Evolutionary conservation across 2,329 filamentous ascomycete genomes (phyloP), one percentile per base, ranked within the genome.

Genomic region (Arthrinium puccinioides): DNA sequence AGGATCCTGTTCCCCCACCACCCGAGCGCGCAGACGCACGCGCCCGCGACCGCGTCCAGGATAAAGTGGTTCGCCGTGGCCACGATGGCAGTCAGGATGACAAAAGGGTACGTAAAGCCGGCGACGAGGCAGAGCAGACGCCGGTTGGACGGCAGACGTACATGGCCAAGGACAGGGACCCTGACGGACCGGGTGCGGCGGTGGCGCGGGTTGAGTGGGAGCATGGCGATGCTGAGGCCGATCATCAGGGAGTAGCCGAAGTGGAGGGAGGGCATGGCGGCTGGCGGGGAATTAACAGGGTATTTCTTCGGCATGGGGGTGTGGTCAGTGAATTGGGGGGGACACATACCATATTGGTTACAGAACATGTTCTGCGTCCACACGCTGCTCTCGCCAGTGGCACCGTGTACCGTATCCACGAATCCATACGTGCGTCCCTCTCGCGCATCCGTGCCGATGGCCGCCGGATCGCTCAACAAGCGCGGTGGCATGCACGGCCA

Each of bases 171-270:
- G 9, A 32, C 28, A 6, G 41, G 25, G 19, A 43, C n/a, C 14
- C 28, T 32, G 7, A 43, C 13, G 11, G 31, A 66, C 62, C 69
- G 71, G 2, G 66, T 66, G 8, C 64, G 64, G 14, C 65, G 56
- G 37, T 78, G 72, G 16, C 72, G 63, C 18, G 71, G 66, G 9
- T 70, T 61, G 1, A 85, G 63, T 2, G 82, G 82, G 32, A 85
- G 72, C 1, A 74, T 76, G 47, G 76, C 73, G 40, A 86, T 70
- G 4, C 82, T 86, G 10, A 86, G 60, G 7, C 82, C 82, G 51
- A 87, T 79, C 49, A 87, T 71, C 21, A 87, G 72, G 4, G 79
- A 82, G 61, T 87, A 87, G 4, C 82, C 82, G 51, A 87, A 87
- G 56, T 87, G 82, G 13, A 87, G 67, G 0, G 78, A 83, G 1